phyloP scores from a whole-genome alignment of 768 basidiomycete species.

The Kwoniella pini region DNA sequence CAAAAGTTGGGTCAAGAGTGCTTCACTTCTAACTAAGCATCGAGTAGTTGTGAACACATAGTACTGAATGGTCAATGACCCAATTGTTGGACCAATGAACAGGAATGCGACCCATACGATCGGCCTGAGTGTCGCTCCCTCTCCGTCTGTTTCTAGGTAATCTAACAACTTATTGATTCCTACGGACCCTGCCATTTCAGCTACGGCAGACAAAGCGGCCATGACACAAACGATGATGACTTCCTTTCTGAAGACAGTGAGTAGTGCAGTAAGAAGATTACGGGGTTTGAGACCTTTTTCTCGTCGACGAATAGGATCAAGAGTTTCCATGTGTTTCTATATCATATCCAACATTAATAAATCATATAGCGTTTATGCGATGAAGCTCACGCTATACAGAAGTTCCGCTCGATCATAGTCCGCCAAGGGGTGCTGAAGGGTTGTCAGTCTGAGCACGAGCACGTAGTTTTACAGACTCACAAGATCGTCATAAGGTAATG shows the following conservation, averaged over 20 bases:
- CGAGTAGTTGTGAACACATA: constrained; percentile 59
- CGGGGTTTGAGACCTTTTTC: constrained; percentile 55
- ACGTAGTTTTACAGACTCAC: constrained; percentile 6
- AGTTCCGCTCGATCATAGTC: constrained; percentile 56
- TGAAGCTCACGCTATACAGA: constrained; percentile 48
- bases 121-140: constrained; percentile 61
- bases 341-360: constrained; percentile 1
- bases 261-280: constrained; percentile 60
- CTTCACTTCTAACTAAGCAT: constrained; percentile 60
- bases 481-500: constrained; percentile 53
- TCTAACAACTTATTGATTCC: constrained; percentile 57
- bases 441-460: neutral
- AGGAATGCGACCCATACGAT: constrained; percentile 69
- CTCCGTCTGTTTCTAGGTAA: constrained; percentile 63
- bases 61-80: constrained; percentile 59
- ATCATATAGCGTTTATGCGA: neutral
- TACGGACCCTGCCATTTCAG: constrained; percentile 55
- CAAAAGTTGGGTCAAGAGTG: constrained; percentile 65
- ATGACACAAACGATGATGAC: constrained; percentile 29
- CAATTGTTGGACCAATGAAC: constrained; percentile 49
- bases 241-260: constrained; percentile 43
- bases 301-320: constrained; percentile 56
- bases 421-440: constrained; percentile 56
- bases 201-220: constrained; percentile 31
- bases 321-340: constrained; percentile 41